Base-by-base conservation (phyloP, 352 stramenopile genomes). In the Pythium periplocum region DNA sequence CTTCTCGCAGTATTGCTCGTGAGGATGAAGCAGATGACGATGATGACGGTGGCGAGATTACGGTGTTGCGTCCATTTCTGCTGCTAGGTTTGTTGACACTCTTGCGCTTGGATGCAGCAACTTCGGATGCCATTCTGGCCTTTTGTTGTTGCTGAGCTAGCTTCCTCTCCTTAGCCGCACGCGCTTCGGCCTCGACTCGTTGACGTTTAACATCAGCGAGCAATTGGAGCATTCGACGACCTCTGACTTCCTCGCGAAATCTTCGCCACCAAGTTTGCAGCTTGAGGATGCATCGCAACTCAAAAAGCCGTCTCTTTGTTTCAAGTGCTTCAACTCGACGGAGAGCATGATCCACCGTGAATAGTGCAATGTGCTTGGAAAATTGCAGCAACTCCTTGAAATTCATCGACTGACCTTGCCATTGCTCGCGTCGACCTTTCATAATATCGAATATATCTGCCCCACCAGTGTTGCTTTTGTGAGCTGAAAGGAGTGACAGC, bases 301-400 rank as follows among this genome's bases (percentile, higher is more conserved):
- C 55, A 34, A 73, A 74, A 34, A 90, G 58, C 30, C 67, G 70
- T 8, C 71, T 71, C 35, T 82, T 83, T 53, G 51, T 60, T 35
- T 78, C 67, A n/a, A 87, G 64, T 35, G 73, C 69, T n/a, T 82
- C 71, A 8, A 87, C 64, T 6, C 66, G 63, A 0, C 79, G 73
- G 8, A 90, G 48, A 7, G 76, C 79, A 31, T 90, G 70, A 46
- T 90, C 79, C 1, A 90, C 71, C 1, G 79, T 69, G 41, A 82
- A 87, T 33, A 87, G 53, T 12, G 76, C 76, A 39, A 90, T 59
- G 63, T 90, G 72, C 53, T 87, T 86, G 31, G 75, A 73, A 44
- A 83, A 90, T 3, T 73, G 71, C 49, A 87, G 78, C 4, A 90
- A 54, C 33, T 87, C 72, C 9, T 55, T 62, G 41, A 90, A 84